Percentiles rank a stretch among this genome's conserved stretches.
phyloP scores from a whole-genome alignment of 805 yeast genomes.

The Sugiyamaella qingdaonensis region DNA sequence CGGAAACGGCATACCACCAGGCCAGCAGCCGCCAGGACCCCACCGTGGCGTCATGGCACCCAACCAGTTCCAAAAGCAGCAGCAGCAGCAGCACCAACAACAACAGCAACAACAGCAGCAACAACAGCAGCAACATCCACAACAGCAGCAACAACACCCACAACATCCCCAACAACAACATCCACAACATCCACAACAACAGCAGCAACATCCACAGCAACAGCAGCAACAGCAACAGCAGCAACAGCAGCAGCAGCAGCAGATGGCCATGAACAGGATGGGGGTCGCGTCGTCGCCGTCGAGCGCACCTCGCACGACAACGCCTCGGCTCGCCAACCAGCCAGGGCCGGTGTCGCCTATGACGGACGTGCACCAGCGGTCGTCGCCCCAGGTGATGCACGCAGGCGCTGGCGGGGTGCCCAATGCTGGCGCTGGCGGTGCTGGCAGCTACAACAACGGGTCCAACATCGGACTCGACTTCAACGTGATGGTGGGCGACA shows the following conservation, averaged over 20 bases:
- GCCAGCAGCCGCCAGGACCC: constrained; percentile 22
- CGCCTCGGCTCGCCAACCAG: constrained; percentile 30
- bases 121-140: constrained; percentile 10
- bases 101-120: constrained; percentile 6
- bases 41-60: not conserved
- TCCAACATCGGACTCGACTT: constrained; percentile 25
- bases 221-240: constrained; percentile 11
- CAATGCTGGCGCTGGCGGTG: constrained; percentile 20
- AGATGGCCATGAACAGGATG: constrained; percentile 5
- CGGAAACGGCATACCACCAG: constrained; percentile 11
- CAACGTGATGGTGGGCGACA: constrained; percentile 30
- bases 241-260: constrained; percentile 6
- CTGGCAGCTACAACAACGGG: constrained; percentile 21
- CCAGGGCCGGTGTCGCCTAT: constrained; percentile 27
- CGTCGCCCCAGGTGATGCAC: constrained; percentile 6
- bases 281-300: constrained; percentile 10
- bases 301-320: constrained; percentile 20
- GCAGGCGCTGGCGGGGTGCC: constrained; percentile 1
- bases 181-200: constrained; percentile 9
- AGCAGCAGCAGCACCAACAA: constrained; percentile 5
- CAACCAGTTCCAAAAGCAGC: constrained; percentile 5
- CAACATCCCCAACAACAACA: constrained; percentile 6
- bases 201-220: constrained; percentile 4
- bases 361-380: constrained; percentile 11
- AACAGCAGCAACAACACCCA: constrained; percentile 3